A percentile compares a stretch with the other conserved stretches of the same genome.
Evolutionary conservation across 2,329 filamentous ascomycete species (phyloP).

Genomic region (Scedosporium dehoogii): DNA sequence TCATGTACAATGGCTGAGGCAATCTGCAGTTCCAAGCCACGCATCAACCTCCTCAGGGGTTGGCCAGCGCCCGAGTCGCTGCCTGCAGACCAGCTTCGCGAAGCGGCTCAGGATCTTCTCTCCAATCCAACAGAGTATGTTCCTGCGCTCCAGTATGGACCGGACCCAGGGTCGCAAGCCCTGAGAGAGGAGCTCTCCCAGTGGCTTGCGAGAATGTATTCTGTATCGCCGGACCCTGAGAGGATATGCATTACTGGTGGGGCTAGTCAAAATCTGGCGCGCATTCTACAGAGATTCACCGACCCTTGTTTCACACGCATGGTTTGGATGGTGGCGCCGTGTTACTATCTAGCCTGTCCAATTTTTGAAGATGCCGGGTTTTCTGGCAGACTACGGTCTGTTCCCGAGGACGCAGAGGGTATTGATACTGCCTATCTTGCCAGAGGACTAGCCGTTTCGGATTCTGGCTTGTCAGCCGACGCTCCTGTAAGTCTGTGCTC

Average conservation of each 20-base stretch:
- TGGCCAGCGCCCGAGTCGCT: slow-evolving; percentile 58
- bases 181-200: slow-evolving; percentile 56
- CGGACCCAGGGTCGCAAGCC: slow-evolving; percentile 64
- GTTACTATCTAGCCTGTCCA: slow-evolving; percentile 76
- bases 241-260: slow-evolving; percentile 77
- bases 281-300: slow-evolving; percentile 67
- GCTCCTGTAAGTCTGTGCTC: background rate
- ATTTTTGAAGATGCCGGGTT: slow-evolving; percentile 80
- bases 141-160: slow-evolving; percentile 67
- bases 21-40: slow-evolving; percentile 19
- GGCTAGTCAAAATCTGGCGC: slow-evolving; percentile 73
- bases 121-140: slow-evolving; percentile 46
- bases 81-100: slow-evolving; percentile 51
- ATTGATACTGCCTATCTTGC: slow-evolving; percentile 51
- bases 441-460: slow-evolving; percentile 26
- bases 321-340: slow-evolving; percentile 73
- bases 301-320: slow-evolving; percentile 66
- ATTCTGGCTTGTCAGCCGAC: background rate
- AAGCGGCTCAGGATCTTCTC: slow-evolving; percentile 52
- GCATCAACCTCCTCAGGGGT: slow-evolving; percentile 57
- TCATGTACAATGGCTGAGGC: background rate
- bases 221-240: slow-evolving; percentile 29
- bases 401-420: slow-evolving; percentile 70
- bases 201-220: slow-evolving; percentile 61
- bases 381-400: slow-evolving; percentile 50